Base-by-base conservation (phyloP, 2,329 filamentous ascomycete genomes). In the Lachnellula arida region DNA sequence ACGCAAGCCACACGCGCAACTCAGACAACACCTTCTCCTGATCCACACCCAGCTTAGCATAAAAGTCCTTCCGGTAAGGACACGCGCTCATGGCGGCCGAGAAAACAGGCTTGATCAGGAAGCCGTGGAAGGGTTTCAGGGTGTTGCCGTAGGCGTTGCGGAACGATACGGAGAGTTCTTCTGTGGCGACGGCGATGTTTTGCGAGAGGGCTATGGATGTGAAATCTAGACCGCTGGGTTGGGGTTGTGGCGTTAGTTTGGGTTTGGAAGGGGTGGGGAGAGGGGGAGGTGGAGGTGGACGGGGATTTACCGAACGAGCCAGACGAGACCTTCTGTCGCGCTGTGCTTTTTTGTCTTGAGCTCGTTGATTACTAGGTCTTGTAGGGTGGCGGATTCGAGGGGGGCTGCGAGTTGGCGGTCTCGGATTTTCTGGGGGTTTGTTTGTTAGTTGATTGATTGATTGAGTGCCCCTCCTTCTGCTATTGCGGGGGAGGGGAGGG, bases 61-160 rank as follows among this genome's bases (percentile, higher is more conserved):
- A 97, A 72, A 99, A 97, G 74, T 93, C 89, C 72, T 89, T 90
- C 65, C 93, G 85, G 80, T 97, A 96, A 1, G 94, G 94, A 64
- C 89, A 93, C 17, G 91, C 92, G 65, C 84, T 83, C 91, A 99
- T 96, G 72, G 93, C 93, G 60, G 91, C 88, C 66, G 81, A 88
- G 81, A 97, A 97, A 70, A 97, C 81, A 59, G 91, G 91, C 81
- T 96, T 96, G 67, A 97, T 78, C 60, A 97, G 67, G 74, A 96
- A 91, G 70, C 81, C 85, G 80, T 99, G 94, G 78, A 96, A 86
- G 25, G 88, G 89, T 78, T 96, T 96, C 67, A 99, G 87, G 49
- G 93, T 97, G 67, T 78, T 79, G 71, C 81, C 82, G 76, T 99
- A 99, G 65, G 92, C 89, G 55, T 78, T 76, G 67, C 89, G 86